A percentile compares a stretch with the other conserved stretches of the same genome.
phyloP scores from a whole-genome alignment of 192 early-diverging fungal species.

The Backusella tarrabulga region DNA sequence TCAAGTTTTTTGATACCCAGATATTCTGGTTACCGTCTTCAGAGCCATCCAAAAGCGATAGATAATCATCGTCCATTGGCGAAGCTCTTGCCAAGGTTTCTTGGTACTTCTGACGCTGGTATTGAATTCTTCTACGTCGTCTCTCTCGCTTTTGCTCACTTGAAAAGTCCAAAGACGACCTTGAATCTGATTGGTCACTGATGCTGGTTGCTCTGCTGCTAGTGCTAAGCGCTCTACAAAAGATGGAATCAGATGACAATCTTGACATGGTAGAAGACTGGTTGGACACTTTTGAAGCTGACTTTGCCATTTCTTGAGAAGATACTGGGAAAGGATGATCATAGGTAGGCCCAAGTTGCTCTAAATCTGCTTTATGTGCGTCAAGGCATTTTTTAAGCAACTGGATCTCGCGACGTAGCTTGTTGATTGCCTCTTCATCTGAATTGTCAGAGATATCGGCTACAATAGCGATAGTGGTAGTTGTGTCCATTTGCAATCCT shows the following conservation, averaged over 20 bases:
- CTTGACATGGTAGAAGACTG: constrained; percentile 14
- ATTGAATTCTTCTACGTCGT: constrained; percentile 12
- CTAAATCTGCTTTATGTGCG: not conserved
- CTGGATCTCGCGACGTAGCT: not conserved
- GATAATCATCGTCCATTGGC: not conserved
- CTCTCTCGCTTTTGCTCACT: not conserved
- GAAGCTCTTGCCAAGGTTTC: not conserved
- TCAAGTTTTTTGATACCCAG: not conserved
- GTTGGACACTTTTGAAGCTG: not conserved
- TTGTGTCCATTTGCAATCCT: not conserved
- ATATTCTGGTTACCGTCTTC: not conserved
- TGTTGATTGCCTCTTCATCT: not conserved
- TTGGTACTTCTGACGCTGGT: constrained; percentile 4
- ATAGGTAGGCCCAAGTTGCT: not conserved
- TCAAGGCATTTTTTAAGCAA: constrained; percentile 14
- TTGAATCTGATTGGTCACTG: not conserved
- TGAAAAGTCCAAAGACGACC: not conserved
- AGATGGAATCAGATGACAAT: constrained; percentile 24
- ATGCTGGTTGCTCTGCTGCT: constrained; percentile 7
- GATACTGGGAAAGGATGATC: not conserved
- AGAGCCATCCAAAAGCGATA: not conserved
- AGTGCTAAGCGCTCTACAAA: constrained; percentile 6
- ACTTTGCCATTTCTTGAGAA: not conserved
- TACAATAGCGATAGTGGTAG: constrained; percentile 2
- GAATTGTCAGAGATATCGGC: not conserved